Base-by-base conservation (phyloP, 1,139 yeast species). In the Wickerhamomyces sp. region DNA sequence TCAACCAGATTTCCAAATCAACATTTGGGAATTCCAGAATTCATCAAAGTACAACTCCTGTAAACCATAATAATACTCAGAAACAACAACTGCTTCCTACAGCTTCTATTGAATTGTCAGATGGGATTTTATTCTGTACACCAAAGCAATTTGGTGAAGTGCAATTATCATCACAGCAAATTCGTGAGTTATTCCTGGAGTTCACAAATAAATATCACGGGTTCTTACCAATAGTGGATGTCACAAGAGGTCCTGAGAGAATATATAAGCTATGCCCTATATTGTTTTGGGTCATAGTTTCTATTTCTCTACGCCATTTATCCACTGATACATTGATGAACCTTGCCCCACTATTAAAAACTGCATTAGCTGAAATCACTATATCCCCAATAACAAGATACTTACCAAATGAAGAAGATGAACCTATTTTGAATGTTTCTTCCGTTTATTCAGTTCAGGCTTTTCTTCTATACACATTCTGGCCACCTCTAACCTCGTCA, bases 401-500 rank as follows among this genome's bases (percentile, higher is more conserved):
- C 55, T 78, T 81, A 20, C 92, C 95, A 1, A 69, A 77, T 9
- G 86, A 78, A 49, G 77, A 74, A 43, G 88, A 85, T 48, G 84
- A 83, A 49, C 95, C 96, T 1, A 76, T 85, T 12, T 68, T 86
- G 54, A 90, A 90, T 54, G 94, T 88, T 1, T 86, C 95, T 13
- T 84, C 95, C n/a, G 96, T 90, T 0, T 90, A 83, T 56, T 85
- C 96, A 0, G 97, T 90, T 1, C 98, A 92, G 59, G 97, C 97
- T 0, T 83, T 90, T 48, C 64, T 92, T 26, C 67, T 92, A 6
- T 88, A 86, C 59, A 82, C 97, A 1, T 80, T 83, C 60, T 92
- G 97, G 97, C 97, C 97, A 0, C 96, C 97, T 3, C 72, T 90
- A 35, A 87, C 97, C 0, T 88, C 97, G 1, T 87, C 97, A 0